Evolutionary conservation across 306 rosid species (phyloP), one percentile per base, ranked within the genome.

Genomic region (Sindora glabra): DNA sequence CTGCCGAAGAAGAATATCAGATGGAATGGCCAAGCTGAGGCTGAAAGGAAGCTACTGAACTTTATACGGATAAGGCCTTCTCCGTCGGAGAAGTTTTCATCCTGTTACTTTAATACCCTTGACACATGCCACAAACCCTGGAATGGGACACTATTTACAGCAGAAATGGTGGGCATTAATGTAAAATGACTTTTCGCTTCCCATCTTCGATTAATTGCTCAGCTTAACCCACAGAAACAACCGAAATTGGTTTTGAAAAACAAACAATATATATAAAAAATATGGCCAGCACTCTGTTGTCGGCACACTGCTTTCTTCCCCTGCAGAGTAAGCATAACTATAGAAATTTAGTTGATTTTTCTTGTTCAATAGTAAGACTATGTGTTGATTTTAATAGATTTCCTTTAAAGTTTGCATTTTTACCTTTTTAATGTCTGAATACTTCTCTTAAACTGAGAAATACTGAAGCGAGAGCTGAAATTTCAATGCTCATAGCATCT

Each of bases 281-380:
- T 74, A 92, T 92, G 96, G 92, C 85, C 8, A 74, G 81, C 77
- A 33, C 86, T 78, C 78, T 86, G 75, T 59, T 88, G 74, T 72
- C 84, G 45, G 59, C 72, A 58, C 77, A 83, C 69, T n/a, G 47
- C 23, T 59, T 74, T 78, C 70, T 81, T 65, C 74, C 84, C 57
- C 72, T 50, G 16, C 89, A 50, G 37, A 80, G 96, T 92, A 81
- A 65, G 85, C 63, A n/a, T 27, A 15, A 34, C 56, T 49, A 14
- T 56, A 48, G 45, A 5, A 10, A n/a, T 52, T 9, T 11, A n/a
- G 65, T 80, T 54, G 21, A 23, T 18, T 26, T 21, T 11, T 29
- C 1, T 36, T 25, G 44, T 58, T 62, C 17, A 16, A 56, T n/a
- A 16, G 3, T 60, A n/a, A n/a, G n/a, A 59, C 34, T 61, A n/a